Conservation (phyloP, 2,329 filamentous ascomycete genomes). For the Dactylellina parvicollis region DNA sequence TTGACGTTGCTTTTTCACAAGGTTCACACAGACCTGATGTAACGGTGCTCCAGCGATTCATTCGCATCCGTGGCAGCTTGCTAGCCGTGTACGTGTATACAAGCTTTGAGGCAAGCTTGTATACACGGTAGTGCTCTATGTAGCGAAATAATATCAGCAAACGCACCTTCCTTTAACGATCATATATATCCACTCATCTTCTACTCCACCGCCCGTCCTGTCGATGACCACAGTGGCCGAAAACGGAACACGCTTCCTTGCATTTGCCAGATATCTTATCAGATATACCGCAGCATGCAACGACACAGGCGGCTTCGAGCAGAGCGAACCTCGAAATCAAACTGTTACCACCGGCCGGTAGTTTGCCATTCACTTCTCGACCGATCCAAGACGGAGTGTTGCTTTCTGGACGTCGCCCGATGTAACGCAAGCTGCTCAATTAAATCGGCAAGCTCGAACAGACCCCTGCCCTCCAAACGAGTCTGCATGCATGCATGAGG, state of each 20-base stretch:
- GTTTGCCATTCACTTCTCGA: background rate
- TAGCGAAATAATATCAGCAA: background rate
- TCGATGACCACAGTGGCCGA: too few species aligned
- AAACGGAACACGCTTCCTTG: too few species aligned
- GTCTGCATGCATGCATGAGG: constrained; percentile 17
- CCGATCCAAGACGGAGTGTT: constrained; percentile 10
- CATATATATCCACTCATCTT: constrained; percentile 10
- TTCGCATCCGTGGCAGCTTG: background rate
- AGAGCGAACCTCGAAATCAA: background rate
- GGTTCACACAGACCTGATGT: constrained; percentile 49
- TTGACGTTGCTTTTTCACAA: constrained; percentile 44
- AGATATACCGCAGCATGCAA: too few species aligned
- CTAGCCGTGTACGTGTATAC: background rate
- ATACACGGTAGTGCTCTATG: background rate
- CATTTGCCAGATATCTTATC: too few species aligned
- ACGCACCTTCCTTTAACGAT: constrained; percentile 37
- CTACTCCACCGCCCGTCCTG: constrained; percentile 3
- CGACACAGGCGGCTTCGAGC: too few species aligned
- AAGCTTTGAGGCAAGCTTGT: constrained; percentile 19
- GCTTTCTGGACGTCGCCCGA: constrained; percentile 24
- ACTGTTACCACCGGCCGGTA: background rate
- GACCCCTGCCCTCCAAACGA: constrained; percentile 29
- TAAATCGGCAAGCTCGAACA: constrained; percentile 25
- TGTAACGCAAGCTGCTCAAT: constrained; percentile 39
- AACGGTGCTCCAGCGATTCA: constrained; percentile 34